Evolutionary conservation across 2,329 filamentous ascomycete genomes (phyloP).

Genomic region (Erysiphe pulchra): DNA sequence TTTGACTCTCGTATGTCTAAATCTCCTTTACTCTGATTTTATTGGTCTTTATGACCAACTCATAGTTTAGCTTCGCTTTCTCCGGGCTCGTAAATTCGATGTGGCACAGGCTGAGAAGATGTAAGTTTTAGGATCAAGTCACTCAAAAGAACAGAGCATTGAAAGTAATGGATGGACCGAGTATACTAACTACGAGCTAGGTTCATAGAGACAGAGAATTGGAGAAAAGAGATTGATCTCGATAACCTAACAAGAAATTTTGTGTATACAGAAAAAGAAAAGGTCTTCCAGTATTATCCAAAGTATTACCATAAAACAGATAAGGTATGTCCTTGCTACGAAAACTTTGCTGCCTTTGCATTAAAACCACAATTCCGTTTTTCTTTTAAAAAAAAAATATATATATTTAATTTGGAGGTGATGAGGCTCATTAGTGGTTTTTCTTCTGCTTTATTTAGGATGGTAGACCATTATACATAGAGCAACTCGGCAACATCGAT

Average conservation of each 20-base stretch:
- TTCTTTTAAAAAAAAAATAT: too few relatives aligned
- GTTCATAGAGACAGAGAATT: slow-evolving; percentile 77
- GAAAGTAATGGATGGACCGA: too few relatives aligned
- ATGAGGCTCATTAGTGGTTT: too few relatives aligned
- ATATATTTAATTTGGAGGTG: too few relatives aligned
- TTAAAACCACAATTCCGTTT: too few relatives aligned
- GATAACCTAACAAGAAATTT: slow-evolving; percentile 60
- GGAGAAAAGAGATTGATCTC: slow-evolving; percentile 68
- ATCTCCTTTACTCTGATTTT: neutral
- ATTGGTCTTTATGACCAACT: slow-evolving; percentile 1
- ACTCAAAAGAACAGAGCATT: slow-evolving; percentile 16
- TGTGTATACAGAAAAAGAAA: slow-evolving; percentile 62
- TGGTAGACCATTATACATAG: slow-evolving; percentile 89
- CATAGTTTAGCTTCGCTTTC: slow-evolving; percentile 46
- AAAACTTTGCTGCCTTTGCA: neutral
- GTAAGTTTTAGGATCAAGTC: slow-evolving; percentile 24
- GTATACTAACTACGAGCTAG: slow-evolving; percentile 20
- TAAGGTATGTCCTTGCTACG: slow-evolving; percentile 25
- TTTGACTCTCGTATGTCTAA: slow-evolving; percentile 47
- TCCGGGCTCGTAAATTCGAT: slow-evolving; percentile 88
- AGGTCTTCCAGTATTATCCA: slow-evolving; percentile 78
- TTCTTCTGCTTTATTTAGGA: slow-evolving; percentile 19
- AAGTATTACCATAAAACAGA: slow-evolving; percentile 98
- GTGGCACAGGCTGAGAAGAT: slow-evolving; percentile 64
- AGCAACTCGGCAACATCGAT: slow-evolving; percentile 85